Evolutionary conservation across 129 eudicot species (phyloP).

Genomic region (carrot (Daucus carota)): DH1_v3.0 NC_030381.2:28381001-28381500

Average conservation of each 20-base stretch:
- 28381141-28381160: not conserved
- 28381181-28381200: not conserved
- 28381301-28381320: too few species aligned
- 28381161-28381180: not conserved
- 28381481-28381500: not conserved
- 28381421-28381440: not conserved
- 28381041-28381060: constrained; percentile 75
- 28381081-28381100: not conserved
- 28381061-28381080: constrained; percentile 44
- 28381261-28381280: too few species aligned
- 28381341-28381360: too few species aligned
- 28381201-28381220: not conserved
- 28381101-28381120: not conserved
- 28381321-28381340: too few species aligned
- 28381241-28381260: not conserved
- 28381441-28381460: not conserved
- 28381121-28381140: not conserved
- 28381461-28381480: not conserved
- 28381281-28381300: too few species aligned
- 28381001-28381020: constrained; percentile 78
- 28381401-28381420: not conserved
- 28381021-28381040: constrained; percentile 60
- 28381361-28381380: too few species aligned
- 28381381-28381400: not conserved
- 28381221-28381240: not conserved